These are phyloP conservation scores for Neophaeococcomyces aloes DNA, from an alignment of 2,329 filamentous ascomycete species.

Conservation along the genomic window DNA sequence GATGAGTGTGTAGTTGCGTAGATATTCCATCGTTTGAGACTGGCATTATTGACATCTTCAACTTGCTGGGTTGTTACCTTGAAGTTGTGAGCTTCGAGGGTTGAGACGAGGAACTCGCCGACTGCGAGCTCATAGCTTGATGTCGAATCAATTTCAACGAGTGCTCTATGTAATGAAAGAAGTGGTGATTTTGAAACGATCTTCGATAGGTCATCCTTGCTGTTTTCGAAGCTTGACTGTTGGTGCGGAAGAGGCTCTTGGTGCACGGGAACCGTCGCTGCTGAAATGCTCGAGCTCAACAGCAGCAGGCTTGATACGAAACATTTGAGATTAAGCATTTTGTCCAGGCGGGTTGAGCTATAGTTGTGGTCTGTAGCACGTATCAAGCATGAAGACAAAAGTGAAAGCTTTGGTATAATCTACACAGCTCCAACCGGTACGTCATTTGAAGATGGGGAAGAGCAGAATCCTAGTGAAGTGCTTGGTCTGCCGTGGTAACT, in stretches of 20 bases:
- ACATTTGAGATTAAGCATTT: background rate
- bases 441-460: too few relatives aligned
- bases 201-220: slow-evolving; percentile 22
- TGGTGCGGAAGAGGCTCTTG: background rate
- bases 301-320: background rate
- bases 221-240: background rate
- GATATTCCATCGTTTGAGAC: slow-evolving; percentile 59
- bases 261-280: slow-evolving; percentile 1
- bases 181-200: slow-evolving; percentile 41
- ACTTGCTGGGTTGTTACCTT: slow-evolving; percentile 50
- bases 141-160: slow-evolving; percentile 65
- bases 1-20: slow-evolving; percentile 49
- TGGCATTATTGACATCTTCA: slow-evolving; percentile 19
- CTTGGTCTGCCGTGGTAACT: too few relatives aligned
- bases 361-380: too few relatives aligned
- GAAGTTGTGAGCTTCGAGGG: slow-evolving; percentile 52
- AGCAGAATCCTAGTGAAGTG: too few relatives aligned
- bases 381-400: too few relatives aligned
- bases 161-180: slow-evolving; percentile 60
- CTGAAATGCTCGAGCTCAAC: slow-evolving; percentile 2
- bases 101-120: slow-evolving; percentile 56
- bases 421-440: too few relatives aligned
- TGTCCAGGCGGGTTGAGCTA: too few relatives aligned
- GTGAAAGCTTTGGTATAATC: too few relatives aligned
- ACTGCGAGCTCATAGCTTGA: slow-evolving; percentile 58